These are phyloP conservation scores for Rhododendron mucronatum DNA, from an alignment of 148 eudicot species.

Conservation along the genomic window DNA sequence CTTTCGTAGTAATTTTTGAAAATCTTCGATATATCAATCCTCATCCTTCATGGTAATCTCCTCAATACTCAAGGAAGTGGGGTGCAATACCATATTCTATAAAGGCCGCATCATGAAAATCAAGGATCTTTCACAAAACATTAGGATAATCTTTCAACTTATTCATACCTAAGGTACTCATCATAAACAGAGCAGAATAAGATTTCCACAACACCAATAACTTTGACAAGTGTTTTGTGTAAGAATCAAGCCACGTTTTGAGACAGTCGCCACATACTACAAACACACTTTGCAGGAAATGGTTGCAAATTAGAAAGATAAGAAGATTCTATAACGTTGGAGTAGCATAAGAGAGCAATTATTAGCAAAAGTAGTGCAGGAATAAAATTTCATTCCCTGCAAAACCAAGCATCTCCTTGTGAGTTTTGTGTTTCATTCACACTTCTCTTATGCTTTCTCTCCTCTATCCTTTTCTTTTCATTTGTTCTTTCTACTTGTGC, in stretches of 20 bases:
- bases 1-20: background rate
- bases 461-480: background rate
- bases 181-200: background rate
- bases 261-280: background rate
- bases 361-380: background rate
- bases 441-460: background rate
- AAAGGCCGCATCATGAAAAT: background rate
- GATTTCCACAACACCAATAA: background rate
- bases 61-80: background rate
- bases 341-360: background rate
- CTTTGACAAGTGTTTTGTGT: background rate
- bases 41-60: background rate
- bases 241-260: background rate
- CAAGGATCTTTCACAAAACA: background rate
- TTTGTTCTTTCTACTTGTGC: background rate
- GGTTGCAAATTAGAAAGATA: background rate
- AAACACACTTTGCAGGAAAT: background rate
- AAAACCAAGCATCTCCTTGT: background rate
- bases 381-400: background rate
- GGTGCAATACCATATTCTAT: background rate
- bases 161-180: background rate
- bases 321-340: background rate
- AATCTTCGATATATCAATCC: background rate
- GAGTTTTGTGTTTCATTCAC: background rate
- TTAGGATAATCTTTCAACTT: background rate